phyloP scores from a whole-genome alignment of 192 early-diverging fungal genomes.

The Bifiguratus adelaidae region DNA sequence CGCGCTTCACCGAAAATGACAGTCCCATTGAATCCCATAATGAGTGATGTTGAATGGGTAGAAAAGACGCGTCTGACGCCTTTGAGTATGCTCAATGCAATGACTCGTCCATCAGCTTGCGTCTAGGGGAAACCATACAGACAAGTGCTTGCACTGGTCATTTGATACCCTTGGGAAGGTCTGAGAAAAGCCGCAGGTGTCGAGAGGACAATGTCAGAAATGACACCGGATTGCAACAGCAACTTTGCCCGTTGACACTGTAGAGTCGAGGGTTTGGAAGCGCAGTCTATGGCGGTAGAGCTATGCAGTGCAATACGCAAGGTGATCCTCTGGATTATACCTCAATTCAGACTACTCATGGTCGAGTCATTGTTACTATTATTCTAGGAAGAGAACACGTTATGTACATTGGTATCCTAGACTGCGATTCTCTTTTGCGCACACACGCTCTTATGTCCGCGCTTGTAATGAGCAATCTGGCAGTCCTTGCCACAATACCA shows the following conservation, averaged over 20 bases:
- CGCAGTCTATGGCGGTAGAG: conserved; percentile 12
- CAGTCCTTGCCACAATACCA: conserved; percentile 50
- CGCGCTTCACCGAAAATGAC: too few relatives aligned
- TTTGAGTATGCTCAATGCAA: too few relatives aligned
- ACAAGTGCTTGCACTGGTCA: background rate
- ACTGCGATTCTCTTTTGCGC: conserved; percentile 12
- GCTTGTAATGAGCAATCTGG: conserved; percentile 42
- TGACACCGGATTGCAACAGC: conserved; percentile 7
- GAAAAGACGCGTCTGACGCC: too few relatives aligned
- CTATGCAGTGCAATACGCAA: conserved; percentile 24
- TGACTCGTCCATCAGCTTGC: too few relatives aligned
- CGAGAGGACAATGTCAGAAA: background rate
- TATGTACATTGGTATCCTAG: too few relatives aligned
- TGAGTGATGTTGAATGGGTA: too few relatives aligned
- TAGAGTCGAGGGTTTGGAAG: conserved; percentile 7
- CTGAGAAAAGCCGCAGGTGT: conserved; percentile 18
- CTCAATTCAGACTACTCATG: conserved; percentile 29
- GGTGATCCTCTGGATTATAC: conserved; percentile 11
- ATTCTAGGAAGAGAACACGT: too few relatives aligned
- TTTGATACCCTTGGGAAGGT: conserved; percentile 18
- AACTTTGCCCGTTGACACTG: conserved; percentile 4
- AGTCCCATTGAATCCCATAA: too few relatives aligned
- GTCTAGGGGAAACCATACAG: conserved; percentile 21
- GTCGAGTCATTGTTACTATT: too few relatives aligned
- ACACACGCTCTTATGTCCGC: conserved; percentile 35